Percentiles rank a stretch among this genome's conserved stretches.
phyloP scores from a whole-genome alignment of 169 alveolate genomes.

The Plasmodium cynomolgi region DNA sequence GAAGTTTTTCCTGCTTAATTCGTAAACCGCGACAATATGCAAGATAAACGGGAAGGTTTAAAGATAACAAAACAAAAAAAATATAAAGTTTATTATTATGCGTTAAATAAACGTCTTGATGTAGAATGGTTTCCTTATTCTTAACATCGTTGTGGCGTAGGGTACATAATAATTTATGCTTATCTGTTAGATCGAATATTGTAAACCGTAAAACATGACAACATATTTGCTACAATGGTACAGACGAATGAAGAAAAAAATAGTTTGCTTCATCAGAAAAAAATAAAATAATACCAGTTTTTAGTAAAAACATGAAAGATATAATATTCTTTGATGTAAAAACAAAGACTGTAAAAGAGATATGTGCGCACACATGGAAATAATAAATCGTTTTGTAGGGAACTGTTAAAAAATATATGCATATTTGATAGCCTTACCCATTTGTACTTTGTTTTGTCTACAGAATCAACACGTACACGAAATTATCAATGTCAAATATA shows the following conservation, averaged over 20 bases:
- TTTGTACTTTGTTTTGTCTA: not conserved
- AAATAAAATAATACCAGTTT: not conserved
- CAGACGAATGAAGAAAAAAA: not conserved
- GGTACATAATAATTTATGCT: not conserved
- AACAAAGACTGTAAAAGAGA: not conserved
- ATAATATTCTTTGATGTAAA: not conserved
- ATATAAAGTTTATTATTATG: not conserved
- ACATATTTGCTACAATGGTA: not conserved
- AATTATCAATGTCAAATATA: not conserved
- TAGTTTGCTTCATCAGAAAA: not conserved
- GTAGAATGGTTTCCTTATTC: not conserved
- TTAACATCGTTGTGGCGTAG: not conserved
- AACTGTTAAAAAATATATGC: not conserved
- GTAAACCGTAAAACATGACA: not conserved
- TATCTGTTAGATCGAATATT: not conserved
- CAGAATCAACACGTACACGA: not conserved
- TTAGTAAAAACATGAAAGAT: not conserved
- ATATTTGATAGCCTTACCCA: not conserved
- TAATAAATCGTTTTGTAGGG: not conserved
- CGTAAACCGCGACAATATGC: not conserved
- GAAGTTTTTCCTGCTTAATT: too few species aligned
- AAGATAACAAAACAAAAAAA: not conserved
- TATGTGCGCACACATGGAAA: not conserved
- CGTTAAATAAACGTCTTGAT: not conserved
- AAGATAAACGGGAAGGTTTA: not conserved